Base-by-base conservation (phyloP, 1,139 yeast species). In the Geotrichum citri-aurantii region DNA sequence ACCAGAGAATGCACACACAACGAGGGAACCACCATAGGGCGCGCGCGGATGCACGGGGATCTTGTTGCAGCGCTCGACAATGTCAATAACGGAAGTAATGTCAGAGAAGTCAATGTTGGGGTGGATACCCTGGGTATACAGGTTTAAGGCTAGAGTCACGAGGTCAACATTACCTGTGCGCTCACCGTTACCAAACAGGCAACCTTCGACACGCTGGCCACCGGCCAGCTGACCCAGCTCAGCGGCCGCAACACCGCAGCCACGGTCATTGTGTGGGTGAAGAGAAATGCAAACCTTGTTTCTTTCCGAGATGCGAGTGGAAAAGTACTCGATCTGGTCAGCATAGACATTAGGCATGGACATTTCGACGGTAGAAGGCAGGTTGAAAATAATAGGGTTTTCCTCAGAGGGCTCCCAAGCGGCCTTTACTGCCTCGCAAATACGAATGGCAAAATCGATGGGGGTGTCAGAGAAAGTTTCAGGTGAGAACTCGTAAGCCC, bases 291-390 rank as follows among this genome's bases (percentile, higher is more conserved):
- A 85, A 49, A 92, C 84, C 67, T 84, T 88, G 66, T 90, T 95
- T 69, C 98, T 85, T 70, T 92, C 87, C 52, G 86, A 73, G 59
- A 93, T 87, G 67, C 86, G 81, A 27, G 85, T 84, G 63, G 86
- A 77, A 71, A 93, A 93, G 73, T 87, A 91, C 76, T 93, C 99
- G 64, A 93, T 85, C 77, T 92, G 98, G 75, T 93, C 98, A 57
- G 98, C 99, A 69, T 90, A 93, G 50, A 92, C 85, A 72, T 93
- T 93, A 63, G 98, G 99, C 50, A 95, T 82, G 27, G 96, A 78
- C 81, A 92, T 88, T 77, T 93, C 99, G 47, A 93, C 98, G n/a
- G 99, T 93, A 49, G 99, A 98, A 11, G 99, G 99, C 67, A 93
- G 80, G 77, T 93, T 93, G 80, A 93, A 92, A 66, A 93, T 90